Percentiles rank a stretch among this genome's conserved stretches.
Conservation (phyloP, 768 basidiomycete genomes). For the Thelephora aurantiotincta region DNA sequence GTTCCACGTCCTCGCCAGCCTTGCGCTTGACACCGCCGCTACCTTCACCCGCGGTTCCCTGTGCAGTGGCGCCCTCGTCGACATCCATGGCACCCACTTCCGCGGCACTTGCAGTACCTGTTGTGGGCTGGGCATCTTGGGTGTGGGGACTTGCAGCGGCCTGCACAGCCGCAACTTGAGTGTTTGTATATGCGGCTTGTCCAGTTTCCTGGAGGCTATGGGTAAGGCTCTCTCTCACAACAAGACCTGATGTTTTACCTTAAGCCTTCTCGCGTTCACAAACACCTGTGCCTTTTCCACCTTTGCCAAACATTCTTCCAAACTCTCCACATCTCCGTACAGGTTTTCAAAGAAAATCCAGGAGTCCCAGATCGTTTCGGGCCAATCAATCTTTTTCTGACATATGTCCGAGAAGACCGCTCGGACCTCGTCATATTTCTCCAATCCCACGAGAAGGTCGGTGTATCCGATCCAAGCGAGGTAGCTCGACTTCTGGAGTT, state of each 20-base stretch:
- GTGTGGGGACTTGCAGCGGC: conserved; percentile 23
- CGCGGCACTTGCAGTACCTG: conserved; percentile 4
- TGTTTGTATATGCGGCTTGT: conserved; percentile 33
- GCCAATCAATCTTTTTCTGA: conserved; percentile 79
- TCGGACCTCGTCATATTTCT: conserved; percentile 46
- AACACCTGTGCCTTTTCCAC: conserved; percentile 51
- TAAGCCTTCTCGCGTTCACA: conserved; percentile 47
- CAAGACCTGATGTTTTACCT: conserved; percentile 26
- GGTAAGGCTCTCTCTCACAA: neutral
- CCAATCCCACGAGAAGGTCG: conserved; percentile 54
- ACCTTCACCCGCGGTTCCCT: conserved; percentile 12
- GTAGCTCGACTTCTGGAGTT: conserved; percentile 58
- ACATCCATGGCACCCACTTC: conserved; percentile 25
- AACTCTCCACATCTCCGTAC: conserved; percentile 55
- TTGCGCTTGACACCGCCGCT: conserved; percentile 42
- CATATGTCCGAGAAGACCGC: conserved; percentile 52
- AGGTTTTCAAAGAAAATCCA: conserved; percentile 83
- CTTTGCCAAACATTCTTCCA: conserved; percentile 48
- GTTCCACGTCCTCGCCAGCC: conserved; percentile 34
- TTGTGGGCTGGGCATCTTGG: conserved; percentile 12
- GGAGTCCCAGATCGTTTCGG: conserved; percentile 86
- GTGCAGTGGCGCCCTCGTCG: conserved; percentile 11
- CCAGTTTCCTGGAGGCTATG: neutral
- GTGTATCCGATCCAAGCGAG: conserved; percentile 64
- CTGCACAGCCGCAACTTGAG: conserved; percentile 28